Evolutionary conservation across 1,284 basidiomycete species (phyloP).

Genomic region (Ganoderma multipileum): DNA sequence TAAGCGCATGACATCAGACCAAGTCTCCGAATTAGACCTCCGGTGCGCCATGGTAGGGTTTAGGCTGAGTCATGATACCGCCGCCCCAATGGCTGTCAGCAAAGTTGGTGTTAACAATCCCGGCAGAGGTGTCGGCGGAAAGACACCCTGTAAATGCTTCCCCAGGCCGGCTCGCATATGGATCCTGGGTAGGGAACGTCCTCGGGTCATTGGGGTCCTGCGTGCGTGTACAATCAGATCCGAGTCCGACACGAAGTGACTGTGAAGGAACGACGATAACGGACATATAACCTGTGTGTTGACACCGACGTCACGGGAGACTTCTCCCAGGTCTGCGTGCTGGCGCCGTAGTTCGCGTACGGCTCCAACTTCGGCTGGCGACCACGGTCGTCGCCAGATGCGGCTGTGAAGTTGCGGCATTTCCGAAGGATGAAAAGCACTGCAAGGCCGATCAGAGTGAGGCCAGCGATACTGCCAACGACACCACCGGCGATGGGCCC

Average conservation of each 20-base stretch:
- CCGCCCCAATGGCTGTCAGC: not conserved
- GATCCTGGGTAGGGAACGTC: constrained; percentile 20
- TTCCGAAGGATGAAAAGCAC: constrained; percentile 20
- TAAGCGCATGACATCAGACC: not conserved
- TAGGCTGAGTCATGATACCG: not conserved
- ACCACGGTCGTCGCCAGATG: not conserved
- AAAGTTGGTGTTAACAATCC: not conserved
- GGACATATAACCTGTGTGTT: constrained; percentile 21
- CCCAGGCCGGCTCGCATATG: constrained; percentile 2
- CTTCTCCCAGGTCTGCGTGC: constrained; percentile 17
- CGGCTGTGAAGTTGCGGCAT: constrained; percentile 8
- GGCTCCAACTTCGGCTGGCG: not conserved
- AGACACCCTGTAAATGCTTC: not conserved
- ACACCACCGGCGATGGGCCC: constrained; percentile 20
- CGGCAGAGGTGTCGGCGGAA: not conserved
- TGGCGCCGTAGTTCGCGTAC: not conserved
- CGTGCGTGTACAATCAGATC: too few species aligned
- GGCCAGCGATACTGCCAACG: constrained; percentile 15
- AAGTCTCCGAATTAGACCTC: constrained; percentile 9
- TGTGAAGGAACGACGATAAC: not conserved
- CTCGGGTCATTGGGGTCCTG: constrained; percentile 29
- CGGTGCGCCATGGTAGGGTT: constrained; percentile 21
- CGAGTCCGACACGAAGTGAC: not conserved
- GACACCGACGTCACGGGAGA: not conserved
- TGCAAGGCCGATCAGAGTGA: constrained; percentile 12